Conservation (phyloP, 306 rosid species). For the Hylodesmum podocarpum region DNA sequence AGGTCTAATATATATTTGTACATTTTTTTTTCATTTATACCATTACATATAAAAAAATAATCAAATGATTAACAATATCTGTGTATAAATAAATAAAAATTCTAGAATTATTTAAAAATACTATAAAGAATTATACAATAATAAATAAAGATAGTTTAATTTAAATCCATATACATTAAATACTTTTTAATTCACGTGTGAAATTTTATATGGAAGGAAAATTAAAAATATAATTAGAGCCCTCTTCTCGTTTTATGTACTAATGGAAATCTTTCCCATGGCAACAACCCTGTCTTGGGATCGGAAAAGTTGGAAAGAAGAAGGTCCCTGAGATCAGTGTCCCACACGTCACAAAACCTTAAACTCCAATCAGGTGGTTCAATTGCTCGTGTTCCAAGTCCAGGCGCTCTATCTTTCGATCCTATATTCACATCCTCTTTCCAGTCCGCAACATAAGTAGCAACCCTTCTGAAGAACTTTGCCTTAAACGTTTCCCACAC, state of each 20-base stretch:
- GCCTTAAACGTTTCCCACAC: conserved; percentile 76
- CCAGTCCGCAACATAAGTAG: conserved; percentile 91
- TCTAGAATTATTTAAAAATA: too few relatives aligned
- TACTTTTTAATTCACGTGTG: too few relatives aligned
- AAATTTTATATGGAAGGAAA: too few relatives aligned
- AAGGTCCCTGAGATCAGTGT: conserved; percentile 66
- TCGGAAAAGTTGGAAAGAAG: conserved; percentile 52
- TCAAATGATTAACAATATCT: too few relatives aligned
- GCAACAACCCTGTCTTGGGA: conserved; percentile 55
- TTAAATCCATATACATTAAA: too few relatives aligned
- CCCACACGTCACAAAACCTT: conserved; percentile 78
- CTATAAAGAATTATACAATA: too few relatives aligned
- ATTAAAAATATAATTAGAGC: too few relatives aligned
- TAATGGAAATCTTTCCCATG: conserved; percentile 58
- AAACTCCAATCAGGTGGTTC: conserved; percentile 70
- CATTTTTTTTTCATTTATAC: too few relatives aligned
- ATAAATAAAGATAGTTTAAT: too few relatives aligned
- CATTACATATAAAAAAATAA: too few relatives aligned
- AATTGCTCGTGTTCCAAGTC: conserved; percentile 68
- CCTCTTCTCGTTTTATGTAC: not conserved
- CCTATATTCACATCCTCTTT: conserved; percentile 63
- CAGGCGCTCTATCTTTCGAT: conserved; percentile 83
- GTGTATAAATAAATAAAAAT: too few relatives aligned
- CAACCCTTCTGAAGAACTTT: conserved; percentile 77
- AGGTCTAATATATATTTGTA: too few relatives aligned